A percentile compares a stretch with the other conserved stretches of the same genome.
Evolutionary conservation across 306 rosid genomes (phyloP).

Genomic region (Cicer chorassanicum): DNA sequence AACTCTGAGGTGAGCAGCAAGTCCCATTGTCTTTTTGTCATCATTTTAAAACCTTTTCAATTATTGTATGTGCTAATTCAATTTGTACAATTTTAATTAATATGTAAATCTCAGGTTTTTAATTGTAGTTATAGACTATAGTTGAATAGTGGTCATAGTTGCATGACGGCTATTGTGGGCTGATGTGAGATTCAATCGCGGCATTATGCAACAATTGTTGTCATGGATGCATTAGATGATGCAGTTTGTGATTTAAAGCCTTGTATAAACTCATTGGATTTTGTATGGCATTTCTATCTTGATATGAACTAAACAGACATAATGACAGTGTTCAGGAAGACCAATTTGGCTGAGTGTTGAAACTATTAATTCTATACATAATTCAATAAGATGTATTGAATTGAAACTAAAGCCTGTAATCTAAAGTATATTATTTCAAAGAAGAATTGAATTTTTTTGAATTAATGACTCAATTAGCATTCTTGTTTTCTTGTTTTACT

Average conservation of each 20-base stretch:
- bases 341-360: slow-evolving; percentile 28
- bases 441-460: neutral
- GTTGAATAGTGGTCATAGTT: slow-evolving; percentile 6
- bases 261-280: neutral
- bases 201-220: neutral
- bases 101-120: slow-evolving; percentile 8
- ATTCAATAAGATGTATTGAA: too few species aligned
- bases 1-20: slow-evolving; percentile 60
- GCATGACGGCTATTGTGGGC: slow-evolving; percentile 1
- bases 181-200: neutral
- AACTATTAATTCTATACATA: neutral
- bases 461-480: slow-evolving; percentile 24
- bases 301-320: slow-evolving; percentile 7
- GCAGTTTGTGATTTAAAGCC: neutral
- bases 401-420: slow-evolving; percentile 22
- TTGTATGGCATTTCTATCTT: slow-evolving; percentile 16
- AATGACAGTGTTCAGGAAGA: slow-evolving; percentile 18
- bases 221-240: slow-evolving; percentile 9
- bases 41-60: slow-evolving; percentile 20
- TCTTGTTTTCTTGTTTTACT: neutral
- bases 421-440: slow-evolving; percentile 24
- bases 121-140: neutral
- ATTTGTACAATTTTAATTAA: slow-evolving; percentile 23
- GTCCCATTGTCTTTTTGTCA: slow-evolving; percentile 31
- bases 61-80: slow-evolving; percentile 23